A percentile compares a stretch with the other conserved stretches of the same genome.
phyloP scores from a whole-genome alignment of 1,284 basidiomycete genomes.

The Ganoderma lucidum region DNA sequence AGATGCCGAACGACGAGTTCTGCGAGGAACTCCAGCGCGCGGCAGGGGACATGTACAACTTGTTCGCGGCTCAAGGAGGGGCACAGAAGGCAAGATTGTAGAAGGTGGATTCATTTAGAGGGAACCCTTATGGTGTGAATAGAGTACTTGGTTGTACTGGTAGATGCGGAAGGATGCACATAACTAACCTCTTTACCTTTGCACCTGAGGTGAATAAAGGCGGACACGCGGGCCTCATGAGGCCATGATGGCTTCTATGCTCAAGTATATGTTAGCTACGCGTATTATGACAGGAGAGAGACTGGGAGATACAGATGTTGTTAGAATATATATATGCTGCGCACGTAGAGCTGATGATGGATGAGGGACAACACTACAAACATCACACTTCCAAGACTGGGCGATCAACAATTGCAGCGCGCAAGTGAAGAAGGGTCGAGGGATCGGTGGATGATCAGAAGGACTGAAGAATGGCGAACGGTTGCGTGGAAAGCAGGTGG shows the following conservation, averaged over 20 bases:
- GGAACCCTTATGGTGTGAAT: not conserved
- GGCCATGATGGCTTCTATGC: constrained; percentile 24
- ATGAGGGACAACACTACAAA: constrained; percentile 24
- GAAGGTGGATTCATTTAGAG: not conserved
- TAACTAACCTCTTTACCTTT: not conserved
- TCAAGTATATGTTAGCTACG: constrained; percentile 37
- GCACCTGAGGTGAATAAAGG: not conserved
- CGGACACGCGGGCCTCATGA: not conserved
- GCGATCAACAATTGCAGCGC: constrained; percentile 2
- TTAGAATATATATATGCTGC: constrained; percentile 42
- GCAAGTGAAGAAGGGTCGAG: not conserved
- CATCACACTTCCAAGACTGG: constrained; percentile 24
- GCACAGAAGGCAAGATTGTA: constrained; percentile 27
- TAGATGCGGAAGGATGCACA: not conserved
- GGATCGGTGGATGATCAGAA: not conserved
- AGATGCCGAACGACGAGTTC: constrained; percentile 79
- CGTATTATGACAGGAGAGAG: constrained; percentile 36
- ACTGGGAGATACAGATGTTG: constrained; percentile 37
- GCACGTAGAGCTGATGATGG: constrained; percentile 28
- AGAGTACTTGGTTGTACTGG: not conserved
- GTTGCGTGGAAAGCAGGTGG: constrained; percentile 3
- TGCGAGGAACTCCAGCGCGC: constrained; percentile 71
- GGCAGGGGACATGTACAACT: constrained; percentile 66
- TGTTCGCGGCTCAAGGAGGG: constrained; percentile 28
- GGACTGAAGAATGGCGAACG: not conserved